Conservation (phyloP, 768 basidiomycete genomes). For the Dictyophora rubrovolvata region DNA sequence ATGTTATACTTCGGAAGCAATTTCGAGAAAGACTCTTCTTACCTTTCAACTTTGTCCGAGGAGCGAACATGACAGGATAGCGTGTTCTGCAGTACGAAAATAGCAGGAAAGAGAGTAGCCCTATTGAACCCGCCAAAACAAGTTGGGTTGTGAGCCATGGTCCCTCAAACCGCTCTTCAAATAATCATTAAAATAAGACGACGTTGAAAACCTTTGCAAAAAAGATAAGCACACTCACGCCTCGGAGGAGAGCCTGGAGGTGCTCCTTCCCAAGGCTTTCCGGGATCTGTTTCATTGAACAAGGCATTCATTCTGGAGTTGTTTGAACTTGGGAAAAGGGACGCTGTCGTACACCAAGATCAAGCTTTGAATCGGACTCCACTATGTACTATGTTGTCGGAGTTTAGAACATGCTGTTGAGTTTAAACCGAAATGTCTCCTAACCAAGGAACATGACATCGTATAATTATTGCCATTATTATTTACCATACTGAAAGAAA, state of each 20-base stretch:
- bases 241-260: conserved; percentile 60
- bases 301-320: neutral
- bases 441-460: too few relatives aligned
- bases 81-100: conserved; percentile 85
- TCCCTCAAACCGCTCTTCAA: conserved; percentile 69
- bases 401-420: too few relatives aligned
- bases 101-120: conserved; percentile 67
- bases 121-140: conserved; percentile 64
- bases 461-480: too few relatives aligned
- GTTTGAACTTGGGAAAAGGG: too few relatives aligned
- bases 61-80: conserved; percentile 87
- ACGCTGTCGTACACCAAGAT: too few relatives aligned
- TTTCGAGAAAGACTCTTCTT: conserved; percentile 12
- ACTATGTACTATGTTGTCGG: too few relatives aligned
- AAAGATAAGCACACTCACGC: conserved; percentile 28
- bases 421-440: too few relatives aligned
- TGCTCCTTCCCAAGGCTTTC: conserved; percentile 25
- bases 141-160: conserved; percentile 96
- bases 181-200: conserved; percentile 8
- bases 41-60: conserved; percentile 93
- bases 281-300: conserved; percentile 23
- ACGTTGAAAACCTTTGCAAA: neutral
- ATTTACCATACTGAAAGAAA: too few relatives aligned
- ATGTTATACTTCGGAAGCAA: neutral
- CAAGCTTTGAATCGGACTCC: too few relatives aligned